These are phyloP conservation scores for Acorus gramineus DNA, from an alignment of 106 monocot genomes.

Conservation along the genomic window DNA sequence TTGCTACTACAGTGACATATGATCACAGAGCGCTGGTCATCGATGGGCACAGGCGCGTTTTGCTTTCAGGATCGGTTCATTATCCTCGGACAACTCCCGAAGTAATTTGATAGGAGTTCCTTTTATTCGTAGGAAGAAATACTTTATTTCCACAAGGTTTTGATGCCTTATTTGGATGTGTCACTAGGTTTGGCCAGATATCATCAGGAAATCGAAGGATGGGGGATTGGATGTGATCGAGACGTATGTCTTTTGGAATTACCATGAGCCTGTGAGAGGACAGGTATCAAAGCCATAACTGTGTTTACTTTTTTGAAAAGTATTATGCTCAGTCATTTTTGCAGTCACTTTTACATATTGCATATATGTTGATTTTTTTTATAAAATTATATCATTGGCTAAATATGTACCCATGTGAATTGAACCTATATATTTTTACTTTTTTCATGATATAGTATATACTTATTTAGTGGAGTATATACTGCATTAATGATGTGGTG, in stretches of 20 bases:
- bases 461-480: too few relatives aligned
- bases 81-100: conserved; percentile 42
- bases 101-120: conserved; percentile 6
- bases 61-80: conserved; percentile 43
- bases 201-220: conserved; percentile 55
- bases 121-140: not conserved
- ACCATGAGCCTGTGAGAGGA: conserved; percentile 34
- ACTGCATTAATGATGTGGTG: too few relatives aligned
- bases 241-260: conserved; percentile 72
- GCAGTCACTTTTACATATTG: too few relatives aligned
- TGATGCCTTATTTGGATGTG: not conserved
- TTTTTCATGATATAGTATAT: too few relatives aligned
- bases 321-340: too few relatives aligned
- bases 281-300: conserved; percentile 10
- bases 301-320: too few relatives aligned
- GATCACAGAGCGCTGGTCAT: conserved; percentile 28
- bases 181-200: conserved; percentile 47
- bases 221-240: conserved; percentile 63
- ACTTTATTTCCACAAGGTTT: not conserved
- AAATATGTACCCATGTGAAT: too few relatives aligned
- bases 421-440: too few relatives aligned
- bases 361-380: too few relatives aligned
- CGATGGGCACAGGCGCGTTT: conserved; percentile 24
- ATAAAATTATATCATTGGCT: too few relatives aligned
- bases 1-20: conserved; percentile 16